Evolutionary conservation across 345 rosid genomes (phyloP).

Genomic region (Pugionium dolabratum): DNA sequence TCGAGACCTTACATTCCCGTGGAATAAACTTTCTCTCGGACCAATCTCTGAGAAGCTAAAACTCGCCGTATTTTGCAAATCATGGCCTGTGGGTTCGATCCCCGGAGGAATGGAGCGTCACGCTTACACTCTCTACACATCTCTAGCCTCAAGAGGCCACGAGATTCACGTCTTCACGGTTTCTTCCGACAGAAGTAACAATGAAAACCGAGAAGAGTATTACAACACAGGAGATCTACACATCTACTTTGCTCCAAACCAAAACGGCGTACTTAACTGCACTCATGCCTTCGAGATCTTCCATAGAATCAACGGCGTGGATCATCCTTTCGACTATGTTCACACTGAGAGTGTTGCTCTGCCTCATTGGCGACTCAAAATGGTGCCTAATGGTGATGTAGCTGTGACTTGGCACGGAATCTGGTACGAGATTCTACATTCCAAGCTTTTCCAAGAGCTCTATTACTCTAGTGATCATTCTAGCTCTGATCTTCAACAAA

Average conservation of each 20-base stretch:
- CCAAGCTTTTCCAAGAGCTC: conserved; percentile 65
- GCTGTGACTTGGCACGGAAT: conserved; percentile 85
- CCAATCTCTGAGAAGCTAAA: conserved; percentile 55
- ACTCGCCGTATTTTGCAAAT: conserved; percentile 68
- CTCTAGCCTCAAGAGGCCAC: conserved; percentile 61
- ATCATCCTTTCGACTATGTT: conserved; percentile 55
- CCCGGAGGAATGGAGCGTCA: conserved; percentile 86
- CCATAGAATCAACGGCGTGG: conserved; percentile 40
- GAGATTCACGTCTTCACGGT: conserved; percentile 72
- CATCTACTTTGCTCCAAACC: conserved; percentile 62
- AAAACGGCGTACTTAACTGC: conserved; percentile 56
- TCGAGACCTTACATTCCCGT: conserved; percentile 54
- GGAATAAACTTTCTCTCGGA: conserved; percentile 72
- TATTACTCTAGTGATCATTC: conserved; percentile 23
- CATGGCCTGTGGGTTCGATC: conserved; percentile 66
- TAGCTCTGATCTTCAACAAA: conserved; percentile 51
- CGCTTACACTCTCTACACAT: conserved; percentile 58
- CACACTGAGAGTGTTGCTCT: conserved; percentile 74
- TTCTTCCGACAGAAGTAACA: conserved; percentile 52
- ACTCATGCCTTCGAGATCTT: conserved; percentile 63
- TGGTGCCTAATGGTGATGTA: conserved; percentile 42
- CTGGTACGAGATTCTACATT: conserved; percentile 78
- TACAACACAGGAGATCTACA: conserved; percentile 44
- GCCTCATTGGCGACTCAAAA: conserved; percentile 64
- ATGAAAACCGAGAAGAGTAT: conserved; percentile 39